Evolutionary conservation across 2,329 filamentous ascomycete genomes (phyloP), one percentile per base, ranked within the genome.

Genomic region (Aspergillus sp.): DNA sequence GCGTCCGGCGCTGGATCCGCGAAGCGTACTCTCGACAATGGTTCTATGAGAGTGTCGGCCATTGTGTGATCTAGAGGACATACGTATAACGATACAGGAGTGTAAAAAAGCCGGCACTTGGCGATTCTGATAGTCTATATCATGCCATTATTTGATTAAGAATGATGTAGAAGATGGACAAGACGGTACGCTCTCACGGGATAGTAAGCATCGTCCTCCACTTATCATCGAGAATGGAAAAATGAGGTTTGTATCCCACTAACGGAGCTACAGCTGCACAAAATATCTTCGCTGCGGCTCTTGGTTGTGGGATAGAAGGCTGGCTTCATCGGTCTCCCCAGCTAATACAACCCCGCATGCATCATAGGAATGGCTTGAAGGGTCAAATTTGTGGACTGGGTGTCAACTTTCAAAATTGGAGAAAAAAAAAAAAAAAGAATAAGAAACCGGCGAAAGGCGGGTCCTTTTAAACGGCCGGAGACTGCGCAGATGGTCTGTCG

Each of bases 281-380:
- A 70, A 71, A 69, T 63, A 63, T 72, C 77, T 80, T 70, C 67
- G 74, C 76, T 73, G 77, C 73, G 70, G 78, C 77, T 81, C 79
- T 81, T 81, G 76, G 76, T 71, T 68, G 75, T 73, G 75, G 74
- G 78, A 76, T 60, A 66, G 70, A 72, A 70, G 66, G 64, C 56
- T 62, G 52, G 59, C 68, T 69, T 71, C 72, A 59, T 77, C 71
- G 58, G 70, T 81, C 78, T 81, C 69, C 79, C 79, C 78, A 78
- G 75, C 73, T 78, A 78, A 75, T 80, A 77, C 85, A 88, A 85
- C 85, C 79, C 81, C 73, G 73, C 78, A 80, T 78, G 78, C 81
- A 82, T 78, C 68, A 55, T 69, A 71, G 68, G 61, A 64, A 60
- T 62, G 61, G 79, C 73, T 72, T 79, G 79, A 71, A 73, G 77